phyloP scores from a whole-genome alignment of 805 yeast genomes.

The Helenozyma baotianmanensis region DNA sequence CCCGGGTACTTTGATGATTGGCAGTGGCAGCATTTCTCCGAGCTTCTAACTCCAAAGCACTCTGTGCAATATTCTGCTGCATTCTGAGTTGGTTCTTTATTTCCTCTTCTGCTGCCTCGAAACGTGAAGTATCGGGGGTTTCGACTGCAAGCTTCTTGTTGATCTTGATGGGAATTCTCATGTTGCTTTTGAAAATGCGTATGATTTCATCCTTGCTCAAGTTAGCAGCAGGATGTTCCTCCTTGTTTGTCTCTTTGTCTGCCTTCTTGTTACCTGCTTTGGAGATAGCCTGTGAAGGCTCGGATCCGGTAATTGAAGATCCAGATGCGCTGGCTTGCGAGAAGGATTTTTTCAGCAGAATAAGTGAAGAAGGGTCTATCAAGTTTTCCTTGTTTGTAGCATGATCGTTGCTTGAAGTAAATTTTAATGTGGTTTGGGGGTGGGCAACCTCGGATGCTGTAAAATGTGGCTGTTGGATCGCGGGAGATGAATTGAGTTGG shows the following conservation, averaged over 20 bases:
- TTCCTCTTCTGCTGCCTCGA: conserved; percentile 2
- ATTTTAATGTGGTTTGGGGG: too few species aligned
- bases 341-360: too few species aligned
- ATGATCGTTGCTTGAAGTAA: too few species aligned
- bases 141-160: conserved; percentile 7
- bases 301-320: too few species aligned
- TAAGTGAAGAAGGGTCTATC: too few species aligned
- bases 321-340: too few species aligned
- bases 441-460: too few species aligned
- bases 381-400: too few species aligned
- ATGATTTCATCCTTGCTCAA: conserved; percentile 10
- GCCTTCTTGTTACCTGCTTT: neutral
- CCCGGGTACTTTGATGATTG: neutral
- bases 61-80: conserved; percentile 5
- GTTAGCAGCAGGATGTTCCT: neutral
- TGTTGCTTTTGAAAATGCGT: conserved; percentile 6
- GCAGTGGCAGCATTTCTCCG: conserved; percentile 12
- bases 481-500: too few species aligned
- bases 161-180: conserved; percentile 10
- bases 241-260: neutral
- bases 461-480: too few species aligned
- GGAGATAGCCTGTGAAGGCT: too few species aligned
- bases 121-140: conserved; percentile 1
- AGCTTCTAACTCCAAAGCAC: conserved; percentile 9
- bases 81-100: conserved; percentile 2